Conservation (phyloP, 352 stramenopile species). For the Lagenidium sp. region DNA sequence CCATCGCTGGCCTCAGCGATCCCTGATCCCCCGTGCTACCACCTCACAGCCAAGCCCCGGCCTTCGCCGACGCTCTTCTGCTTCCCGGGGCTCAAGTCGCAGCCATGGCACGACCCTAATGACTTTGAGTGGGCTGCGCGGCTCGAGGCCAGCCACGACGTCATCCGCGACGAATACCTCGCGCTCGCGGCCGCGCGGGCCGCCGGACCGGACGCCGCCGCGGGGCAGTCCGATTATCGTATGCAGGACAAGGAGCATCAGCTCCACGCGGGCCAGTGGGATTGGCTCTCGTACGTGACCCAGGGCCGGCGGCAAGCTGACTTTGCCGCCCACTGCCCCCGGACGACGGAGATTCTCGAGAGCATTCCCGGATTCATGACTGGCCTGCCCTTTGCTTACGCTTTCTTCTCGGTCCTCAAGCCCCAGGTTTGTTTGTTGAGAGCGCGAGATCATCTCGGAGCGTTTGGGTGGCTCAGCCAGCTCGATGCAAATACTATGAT, state of each 20-base stretch:
- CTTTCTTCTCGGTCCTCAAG: conserved; percentile 95
- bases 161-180: conserved; percentile 54
- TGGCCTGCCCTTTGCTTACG: conserved; percentile 90
- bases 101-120: conserved; percentile 44
- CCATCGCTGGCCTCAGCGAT: too few species aligned
- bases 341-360: conserved; percentile 64
- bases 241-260: conserved; percentile 64
- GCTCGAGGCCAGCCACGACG: conserved; percentile 47
- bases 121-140: conserved; percentile 47
- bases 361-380: conserved; percentile 80
- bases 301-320: conserved; percentile 54
- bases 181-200: conserved; percentile 29
- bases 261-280: conserved; percentile 84
- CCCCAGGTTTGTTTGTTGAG: conserved; percentile 37
- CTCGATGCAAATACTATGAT: too few species aligned
- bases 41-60: conserved; percentile 49
- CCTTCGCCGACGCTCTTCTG: conserved; percentile 74
- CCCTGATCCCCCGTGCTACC: too few species aligned
- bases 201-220: neutral
- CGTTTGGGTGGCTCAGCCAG: too few species aligned
- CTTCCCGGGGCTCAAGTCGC: conserved; percentile 61
- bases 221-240: conserved; percentile 39
- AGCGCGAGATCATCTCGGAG: too few species aligned
- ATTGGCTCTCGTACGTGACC: conserved; percentile 89
- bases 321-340: conserved; percentile 53